Conservation (phyloP, 2,329 filamentous ascomycete genomes). For the Aspergillus japonicus region DNA sequence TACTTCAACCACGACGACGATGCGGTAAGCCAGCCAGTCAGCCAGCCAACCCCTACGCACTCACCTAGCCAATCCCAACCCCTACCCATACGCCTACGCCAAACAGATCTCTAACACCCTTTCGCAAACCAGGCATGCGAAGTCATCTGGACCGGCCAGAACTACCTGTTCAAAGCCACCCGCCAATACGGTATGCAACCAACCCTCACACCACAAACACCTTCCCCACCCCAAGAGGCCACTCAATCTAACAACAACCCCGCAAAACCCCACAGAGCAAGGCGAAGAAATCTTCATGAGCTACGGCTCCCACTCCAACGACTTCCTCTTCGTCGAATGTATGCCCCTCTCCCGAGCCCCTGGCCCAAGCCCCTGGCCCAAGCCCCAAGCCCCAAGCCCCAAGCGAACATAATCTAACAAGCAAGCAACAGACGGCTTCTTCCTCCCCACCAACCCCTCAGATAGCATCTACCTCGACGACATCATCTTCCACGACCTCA, state of each 20-base stretch:
- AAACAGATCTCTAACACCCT: background rate
- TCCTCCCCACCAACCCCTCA: slow-evolving; percentile 32
- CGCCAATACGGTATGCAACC: slow-evolving; percentile 25
- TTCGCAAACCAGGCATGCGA: slow-evolving; percentile 23
- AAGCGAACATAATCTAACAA: background rate
- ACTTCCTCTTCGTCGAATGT: slow-evolving; percentile 41
- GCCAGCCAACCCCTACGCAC: too few species aligned
- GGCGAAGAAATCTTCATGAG: slow-evolving; percentile 41
- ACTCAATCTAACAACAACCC: background rate
- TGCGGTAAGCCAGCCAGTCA: slow-evolving; percentile 23
- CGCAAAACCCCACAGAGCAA: slow-evolving; percentile 23
- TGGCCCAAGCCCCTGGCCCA: background rate
- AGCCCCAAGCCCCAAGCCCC: too few species aligned
- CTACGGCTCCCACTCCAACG: slow-evolving; percentile 40
- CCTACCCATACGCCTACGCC: too few species aligned
- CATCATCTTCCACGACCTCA: slow-evolving; percentile 30
- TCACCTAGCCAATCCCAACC: too few species aligned
- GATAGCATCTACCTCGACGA: slow-evolving; percentile 38
- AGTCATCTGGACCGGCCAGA: slow-evolving; percentile 26
- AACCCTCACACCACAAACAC: background rate
- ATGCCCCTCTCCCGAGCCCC: background rate
- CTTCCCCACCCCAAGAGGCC: background rate
- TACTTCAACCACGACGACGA: slow-evolving; percentile 44
- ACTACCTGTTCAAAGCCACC: slow-evolving; percentile 29
- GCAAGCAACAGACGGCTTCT: slow-evolving; percentile 36